Conservation (phyloP, 305 asterid genomes). For the Solanum hybrid region DNA sequence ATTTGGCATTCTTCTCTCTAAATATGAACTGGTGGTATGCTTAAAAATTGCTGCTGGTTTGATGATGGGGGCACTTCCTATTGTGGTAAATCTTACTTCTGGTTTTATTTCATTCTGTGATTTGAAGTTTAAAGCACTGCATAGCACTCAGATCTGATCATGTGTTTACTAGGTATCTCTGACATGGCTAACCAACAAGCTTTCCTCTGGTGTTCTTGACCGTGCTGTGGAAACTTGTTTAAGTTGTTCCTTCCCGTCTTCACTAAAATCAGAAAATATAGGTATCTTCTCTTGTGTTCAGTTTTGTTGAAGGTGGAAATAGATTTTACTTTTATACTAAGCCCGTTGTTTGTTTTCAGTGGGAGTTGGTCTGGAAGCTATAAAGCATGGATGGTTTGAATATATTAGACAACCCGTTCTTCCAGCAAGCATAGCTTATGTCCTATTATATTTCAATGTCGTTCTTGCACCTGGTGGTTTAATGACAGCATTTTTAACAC, state of each 20-base stretch:
- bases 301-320: constrained; percentile 1
- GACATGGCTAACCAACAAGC: constrained; percentile 79
- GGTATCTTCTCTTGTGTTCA: constrained; percentile 31
- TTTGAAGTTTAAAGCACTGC: background rate
- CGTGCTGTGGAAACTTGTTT: constrained; percentile 46
- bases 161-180: constrained; percentile 38
- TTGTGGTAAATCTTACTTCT: constrained; percentile 42
- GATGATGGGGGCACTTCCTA: constrained; percentile 18
- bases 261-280: constrained; percentile 40
- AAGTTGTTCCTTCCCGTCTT: constrained; percentile 29
- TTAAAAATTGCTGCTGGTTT: constrained; percentile 56
- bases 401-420: constrained; percentile 92
- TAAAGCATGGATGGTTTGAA: constrained; percentile 85
- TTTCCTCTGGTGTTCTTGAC: constrained; percentile 80
- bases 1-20: constrained; percentile 74
- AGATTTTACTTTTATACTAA: constrained; percentile 11
- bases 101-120: constrained; percentile 4
- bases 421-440: constrained; percentile 91
- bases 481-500: constrained; percentile 95
- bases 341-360: constrained; percentile 25
- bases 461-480: constrained; percentile 90
- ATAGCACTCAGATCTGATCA: background rate
- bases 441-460: constrained; percentile 72
- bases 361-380: constrained; percentile 46
- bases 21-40: constrained; percentile 62